These are phyloP conservation scores for Penicillium pancosmium DNA, from an alignment of 495 filamentous ascomycete species.

Conservation along the genomic window DNA sequence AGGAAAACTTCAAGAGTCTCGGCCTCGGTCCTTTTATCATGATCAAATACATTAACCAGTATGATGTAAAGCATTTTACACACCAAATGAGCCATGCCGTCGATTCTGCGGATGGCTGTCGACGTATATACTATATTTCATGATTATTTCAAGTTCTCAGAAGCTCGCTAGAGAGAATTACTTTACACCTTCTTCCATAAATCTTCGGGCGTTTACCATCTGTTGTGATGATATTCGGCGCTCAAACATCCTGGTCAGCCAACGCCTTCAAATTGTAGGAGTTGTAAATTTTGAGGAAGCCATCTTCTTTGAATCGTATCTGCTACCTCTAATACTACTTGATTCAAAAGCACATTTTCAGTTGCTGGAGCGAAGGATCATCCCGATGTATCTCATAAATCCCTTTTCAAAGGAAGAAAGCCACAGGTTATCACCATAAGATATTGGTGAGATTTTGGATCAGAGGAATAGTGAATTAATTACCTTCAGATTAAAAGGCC, in stretches of 20 bases:
- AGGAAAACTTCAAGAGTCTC: conserved; percentile 17
- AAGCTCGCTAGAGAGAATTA: conserved; percentile 23
- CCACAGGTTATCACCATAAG: too few species aligned
- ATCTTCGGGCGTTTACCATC: conserved; percentile 20
- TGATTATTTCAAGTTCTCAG: conserved; percentile 35
- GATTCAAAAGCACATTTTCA: too few species aligned
- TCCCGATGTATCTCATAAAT: too few species aligned
- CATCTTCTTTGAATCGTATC: too few species aligned
- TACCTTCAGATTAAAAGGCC: too few species aligned
- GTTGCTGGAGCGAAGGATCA: too few species aligned
- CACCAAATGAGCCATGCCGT: conserved; percentile 42
- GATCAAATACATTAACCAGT: conserved; percentile 46
- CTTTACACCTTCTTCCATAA: not conserved
- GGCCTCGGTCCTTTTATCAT: conserved; percentile 31
- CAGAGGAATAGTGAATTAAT: too few species aligned
- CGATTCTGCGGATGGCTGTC: conserved; percentile 36
- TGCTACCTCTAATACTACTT: too few species aligned
- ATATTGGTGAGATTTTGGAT: too few species aligned
- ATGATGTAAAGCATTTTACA: not conserved
- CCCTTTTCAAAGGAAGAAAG: too few species aligned
- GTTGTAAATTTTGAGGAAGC: not conserved
- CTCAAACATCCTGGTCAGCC: conserved; percentile 22
- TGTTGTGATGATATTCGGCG: conserved; percentile 26
- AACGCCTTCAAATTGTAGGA: not conserved
- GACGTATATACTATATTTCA: conserved; percentile 44